Conservation (phyloP, 257 asterid genomes). For the Gardenia jasminoides region DNA sequence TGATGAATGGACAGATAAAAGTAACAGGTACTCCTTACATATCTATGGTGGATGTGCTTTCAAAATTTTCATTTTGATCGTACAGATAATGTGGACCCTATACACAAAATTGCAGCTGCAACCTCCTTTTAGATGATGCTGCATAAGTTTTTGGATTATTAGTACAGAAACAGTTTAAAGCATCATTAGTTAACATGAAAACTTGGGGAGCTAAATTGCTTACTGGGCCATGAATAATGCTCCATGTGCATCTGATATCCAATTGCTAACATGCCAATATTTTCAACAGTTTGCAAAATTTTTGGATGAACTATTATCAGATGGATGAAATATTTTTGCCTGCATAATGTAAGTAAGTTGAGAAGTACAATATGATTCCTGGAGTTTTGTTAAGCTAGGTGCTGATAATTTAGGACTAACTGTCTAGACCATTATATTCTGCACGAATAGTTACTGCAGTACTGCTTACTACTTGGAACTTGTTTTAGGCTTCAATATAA, state of each 20-base stretch:
- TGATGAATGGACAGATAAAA: slow-evolving; percentile 83
- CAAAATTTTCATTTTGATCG: not conserved
- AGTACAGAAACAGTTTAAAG: not conserved
- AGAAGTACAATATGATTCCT: not conserved
- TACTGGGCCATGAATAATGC: not conserved
- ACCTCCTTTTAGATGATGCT: not conserved
- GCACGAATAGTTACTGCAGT: not conserved
- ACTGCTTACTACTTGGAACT: not conserved
- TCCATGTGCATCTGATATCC: not conserved
- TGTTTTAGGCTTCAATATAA: not conserved
- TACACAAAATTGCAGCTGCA: not conserved
- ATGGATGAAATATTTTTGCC: not conserved
- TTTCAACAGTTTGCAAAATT: not conserved
- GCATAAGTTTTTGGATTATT: not conserved
- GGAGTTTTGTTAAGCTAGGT: not conserved
- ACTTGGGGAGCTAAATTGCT: not conserved
- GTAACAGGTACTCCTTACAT: slow-evolving; percentile 56
- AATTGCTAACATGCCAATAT: too few species aligned
- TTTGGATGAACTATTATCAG: not conserved
- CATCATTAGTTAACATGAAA: not conserved
- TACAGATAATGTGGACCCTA: not conserved
- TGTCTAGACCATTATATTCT: not conserved
- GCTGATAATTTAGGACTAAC: not conserved
- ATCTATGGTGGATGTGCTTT: not conserved
- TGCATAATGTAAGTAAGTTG: not conserved